Evolutionary conservation across 164 flowering plant species (phyloP), one percentile per base, ranked within the genome.

Genomic region (Dillenia turbinata): DNA sequence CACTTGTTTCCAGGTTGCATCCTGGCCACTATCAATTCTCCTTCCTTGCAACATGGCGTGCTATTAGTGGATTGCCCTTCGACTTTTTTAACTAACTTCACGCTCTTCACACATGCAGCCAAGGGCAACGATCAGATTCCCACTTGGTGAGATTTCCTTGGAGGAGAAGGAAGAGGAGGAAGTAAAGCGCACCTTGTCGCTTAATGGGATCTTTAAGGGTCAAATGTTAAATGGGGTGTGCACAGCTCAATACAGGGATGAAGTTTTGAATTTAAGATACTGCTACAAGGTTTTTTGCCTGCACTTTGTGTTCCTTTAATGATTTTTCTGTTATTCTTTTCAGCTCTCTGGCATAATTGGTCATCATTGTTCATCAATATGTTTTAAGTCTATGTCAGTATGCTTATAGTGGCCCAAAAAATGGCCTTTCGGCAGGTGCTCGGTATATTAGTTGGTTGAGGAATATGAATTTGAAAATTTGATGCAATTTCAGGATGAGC

Each of bases 91-190:
- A 5, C 40, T 33, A 4, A 33, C 40, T 5, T 52, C 15, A 12
- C 9, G 57, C 48, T 48, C 17, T 65, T 66, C 24, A 16, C 72
- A 14, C 44, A 5, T 86, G 82, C 85, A 94, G 99, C 97, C 96
- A 55, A 85, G 64, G 67, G 96, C 97, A 64, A 83, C 90, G 12
- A 49, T 94, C 19, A 86, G 69, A 72, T 89, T 94, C 66, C 97
- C 99, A 0, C 53, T 62, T 60, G 99, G 97, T 63, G 95, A 94
- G 77, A 76, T 94, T 61, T 80, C 93, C 59, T 53, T 94, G 54
- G 86, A 85, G 72, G 97, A 89, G 75, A 86, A 66, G 67, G 90
- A 88, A 14, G 90, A 83, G 49, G 90, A 84, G 45, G 90, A 87
- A 61, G 78, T 60, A 54, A 83, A 76, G 69, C 83, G 73, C 71